Evolutionary conservation across 2,329 filamentous ascomycete species (phyloP).

Genomic region (Penicillium sp.): DNA sequence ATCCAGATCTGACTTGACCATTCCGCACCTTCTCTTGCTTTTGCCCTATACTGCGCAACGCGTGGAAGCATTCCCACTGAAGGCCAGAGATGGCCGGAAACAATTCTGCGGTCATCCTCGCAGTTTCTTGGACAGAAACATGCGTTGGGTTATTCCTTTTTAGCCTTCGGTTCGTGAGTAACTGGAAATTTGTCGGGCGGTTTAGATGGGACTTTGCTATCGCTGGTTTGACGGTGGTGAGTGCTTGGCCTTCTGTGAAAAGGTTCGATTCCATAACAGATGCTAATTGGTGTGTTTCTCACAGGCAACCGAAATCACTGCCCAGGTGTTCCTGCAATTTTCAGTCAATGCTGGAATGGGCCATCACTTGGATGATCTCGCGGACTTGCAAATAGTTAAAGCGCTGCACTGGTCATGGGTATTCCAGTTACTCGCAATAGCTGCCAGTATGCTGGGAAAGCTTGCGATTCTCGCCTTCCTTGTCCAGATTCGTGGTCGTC

Average conservation of each 20-base stretch:
- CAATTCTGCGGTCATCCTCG: slow-evolving; percentile 7
- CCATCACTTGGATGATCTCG: slow-evolving; percentile 13
- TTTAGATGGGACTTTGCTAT: slow-evolving; percentile 21
- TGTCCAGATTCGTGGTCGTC: slow-evolving; percentile 22
- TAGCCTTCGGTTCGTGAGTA: slow-evolving; percentile 18
- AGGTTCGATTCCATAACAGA: background rate
- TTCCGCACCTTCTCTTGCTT: background rate
- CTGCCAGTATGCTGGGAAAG: slow-evolving; percentile 22
- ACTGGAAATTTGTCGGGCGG: slow-evolving; percentile 12
- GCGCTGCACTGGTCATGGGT: slow-evolving; percentile 23
- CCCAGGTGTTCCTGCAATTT: slow-evolving; percentile 18
- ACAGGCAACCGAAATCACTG: slow-evolving; percentile 6
- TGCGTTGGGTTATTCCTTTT: slow-evolving; percentile 17
- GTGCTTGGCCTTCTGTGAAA: background rate
- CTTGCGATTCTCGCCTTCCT: slow-evolving; percentile 25
- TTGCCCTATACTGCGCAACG: background rate
- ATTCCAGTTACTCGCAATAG: slow-evolving; percentile 23
- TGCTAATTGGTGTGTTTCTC: background rate
- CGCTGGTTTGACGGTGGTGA: slow-evolving; percentile 16
- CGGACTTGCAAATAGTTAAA: slow-evolving; percentile 1
- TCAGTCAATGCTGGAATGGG: slow-evolving; percentile 20
- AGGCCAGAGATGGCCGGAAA: slow-evolving; percentile 2
- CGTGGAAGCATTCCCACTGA: background rate
- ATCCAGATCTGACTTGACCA: background rate
- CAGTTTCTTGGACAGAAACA: slow-evolving; percentile 18